These are phyloP conservation scores for Chenopodium quinoa DNA, from an alignment of 148 eudicot genomes.

Conservation along the genomic window DNA sequence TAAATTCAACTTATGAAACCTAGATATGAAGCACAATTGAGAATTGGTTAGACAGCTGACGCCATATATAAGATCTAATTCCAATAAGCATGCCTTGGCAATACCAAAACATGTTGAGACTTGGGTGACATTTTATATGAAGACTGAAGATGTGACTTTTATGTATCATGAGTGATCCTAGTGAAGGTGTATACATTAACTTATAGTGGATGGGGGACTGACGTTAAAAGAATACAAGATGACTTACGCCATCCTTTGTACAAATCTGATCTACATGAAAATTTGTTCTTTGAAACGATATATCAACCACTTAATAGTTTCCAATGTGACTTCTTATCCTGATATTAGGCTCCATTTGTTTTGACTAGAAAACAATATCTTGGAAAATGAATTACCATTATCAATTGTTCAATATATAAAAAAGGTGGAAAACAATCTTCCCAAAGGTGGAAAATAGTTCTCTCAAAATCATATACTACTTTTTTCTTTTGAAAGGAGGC, in stretches of 20 bases:
- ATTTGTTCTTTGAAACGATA: not conserved
- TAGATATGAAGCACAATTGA: not conserved
- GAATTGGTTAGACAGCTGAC: not conserved
- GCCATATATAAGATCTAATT: not conserved
- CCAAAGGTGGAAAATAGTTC: too few species aligned
- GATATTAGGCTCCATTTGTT: too few species aligned
- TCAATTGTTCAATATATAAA: too few species aligned
- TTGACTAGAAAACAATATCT: too few species aligned
- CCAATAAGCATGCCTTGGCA: not conserved
- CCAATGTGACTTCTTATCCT: too few species aligned
- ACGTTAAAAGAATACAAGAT: not conserved
- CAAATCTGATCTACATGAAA: not conserved
- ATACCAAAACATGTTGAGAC: not conserved
- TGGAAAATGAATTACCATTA: too few species aligned
- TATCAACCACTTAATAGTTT: not conserved
- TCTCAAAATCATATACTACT: too few species aligned
- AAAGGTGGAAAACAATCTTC: too few species aligned
- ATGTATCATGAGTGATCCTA: too few species aligned
- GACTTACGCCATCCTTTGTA: not conserved
- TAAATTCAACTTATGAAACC: not conserved
- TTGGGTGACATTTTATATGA: not conserved
- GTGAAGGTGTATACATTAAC: too few species aligned
- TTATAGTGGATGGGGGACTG: not conserved
- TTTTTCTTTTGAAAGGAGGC: too few species aligned
- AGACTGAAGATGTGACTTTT: too few species aligned